Base-by-base conservation (phyloP, 2,329 filamentous ascomycete genomes). In the Xylaria hypoxylon region DNA sequence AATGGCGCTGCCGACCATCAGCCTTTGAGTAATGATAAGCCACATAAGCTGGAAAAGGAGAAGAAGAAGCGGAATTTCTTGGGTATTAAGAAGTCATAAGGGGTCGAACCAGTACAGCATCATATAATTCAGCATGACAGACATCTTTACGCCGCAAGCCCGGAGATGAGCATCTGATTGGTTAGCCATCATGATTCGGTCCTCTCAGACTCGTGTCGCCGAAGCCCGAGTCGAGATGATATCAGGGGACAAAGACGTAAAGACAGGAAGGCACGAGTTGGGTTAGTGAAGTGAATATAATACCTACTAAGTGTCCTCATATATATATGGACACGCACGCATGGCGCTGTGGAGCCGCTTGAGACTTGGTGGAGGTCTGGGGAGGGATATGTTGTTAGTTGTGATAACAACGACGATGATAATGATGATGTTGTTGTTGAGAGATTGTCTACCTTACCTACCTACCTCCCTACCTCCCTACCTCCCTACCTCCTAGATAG, bases 61-160 rank as follows among this genome's bases (percentile, higher is more conserved):
- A 90, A 90, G 80, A 89, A 89, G 82, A 86, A 83, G 75, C 81
- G 86, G 59, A 85, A 86, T 66, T 85, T 88, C 69, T 79, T 88
- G 64, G 83, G 85, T 31, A 82, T 87, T 72, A 89, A 88, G 79
- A 90, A 91, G 77, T 68, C 50, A 45, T 69, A 53, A 58, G 52
- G 17, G 17, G 7, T 31, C 28, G 4, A n/a, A 33, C 35, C 3
- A 47, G 24, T 35, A 26, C 7, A 31, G 5, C 48, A 33, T 52
- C 19, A 45, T 19, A 35, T 48, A 22, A 40, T 17, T 31, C 11
- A 50, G 35, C 47, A 63, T 52, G n/a, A 26, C 24, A 17, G 31
- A 48, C 3, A 26, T 26, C 26, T 40, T 38, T 13, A 40, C 22
- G 22, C 33, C 7, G 3, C n/a, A 22, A 35, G 26, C 13, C n/a